Evolutionary conservation across 1,284 basidiomycete genomes (phyloP).

Genomic region (Ustilago shanxiensis): DNA sequence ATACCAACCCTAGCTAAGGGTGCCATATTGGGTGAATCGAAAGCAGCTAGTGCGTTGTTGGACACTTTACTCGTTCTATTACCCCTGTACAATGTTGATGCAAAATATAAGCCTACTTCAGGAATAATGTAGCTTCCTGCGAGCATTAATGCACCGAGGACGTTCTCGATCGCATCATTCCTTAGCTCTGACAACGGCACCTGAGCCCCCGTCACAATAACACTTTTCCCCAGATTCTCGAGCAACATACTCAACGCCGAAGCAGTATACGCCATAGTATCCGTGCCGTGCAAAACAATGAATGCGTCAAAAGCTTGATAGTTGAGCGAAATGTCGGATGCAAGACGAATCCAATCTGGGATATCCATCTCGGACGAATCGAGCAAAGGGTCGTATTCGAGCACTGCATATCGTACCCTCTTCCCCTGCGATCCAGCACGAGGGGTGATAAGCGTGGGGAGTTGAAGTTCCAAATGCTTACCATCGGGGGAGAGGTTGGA

Average conservation of each 20-base stretch:
- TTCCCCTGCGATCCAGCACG: constrained; percentile 46
- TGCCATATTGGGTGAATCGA: constrained; percentile 85
- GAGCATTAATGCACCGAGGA: constrained; percentile 84
- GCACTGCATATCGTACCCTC: constrained; percentile 57
- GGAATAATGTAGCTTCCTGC: constrained; percentile 92
- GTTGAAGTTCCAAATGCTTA: constrained; percentile 50
- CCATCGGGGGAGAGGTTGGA: constrained; percentile 48
- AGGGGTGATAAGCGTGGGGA: constrained; percentile 63
- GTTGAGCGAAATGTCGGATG: constrained; percentile 90
- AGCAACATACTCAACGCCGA: constrained; percentile 79
- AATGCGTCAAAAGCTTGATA: constrained; percentile 87
- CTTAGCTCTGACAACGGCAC: constrained; percentile 88
- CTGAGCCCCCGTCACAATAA: constrained; percentile 90
- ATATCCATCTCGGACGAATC: constrained; percentile 84
- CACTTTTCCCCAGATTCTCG: constrained; percentile 88
- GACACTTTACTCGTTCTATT: constrained; percentile 84
- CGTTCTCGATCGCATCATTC: constrained; percentile 77
- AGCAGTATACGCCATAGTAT: constrained; percentile 74
- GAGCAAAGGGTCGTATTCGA: constrained; percentile 74
- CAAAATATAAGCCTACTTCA: constrained; percentile 83
- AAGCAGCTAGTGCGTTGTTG: constrained; percentile 87
- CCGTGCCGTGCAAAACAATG: constrained; percentile 83
- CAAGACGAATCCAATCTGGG: constrained; percentile 87
- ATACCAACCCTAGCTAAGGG: constrained; percentile 88
- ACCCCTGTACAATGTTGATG: constrained; percentile 86